Evolutionary conservation across 2,329 filamentous ascomycete genomes (phyloP).

Genomic region (Cadophora luteo-olivacea): DNA sequence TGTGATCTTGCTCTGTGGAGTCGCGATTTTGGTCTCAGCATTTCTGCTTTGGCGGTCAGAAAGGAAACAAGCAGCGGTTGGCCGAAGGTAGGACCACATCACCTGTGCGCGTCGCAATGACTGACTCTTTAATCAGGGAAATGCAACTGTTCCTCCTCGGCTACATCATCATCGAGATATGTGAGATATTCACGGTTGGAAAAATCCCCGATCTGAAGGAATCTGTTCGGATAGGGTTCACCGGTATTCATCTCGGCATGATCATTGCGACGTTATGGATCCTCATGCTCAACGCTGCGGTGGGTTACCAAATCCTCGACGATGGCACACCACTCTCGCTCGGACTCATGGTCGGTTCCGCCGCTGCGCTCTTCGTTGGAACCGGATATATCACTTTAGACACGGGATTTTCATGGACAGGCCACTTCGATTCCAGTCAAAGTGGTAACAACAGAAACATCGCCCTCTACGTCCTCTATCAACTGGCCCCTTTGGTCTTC

Average conservation of each 20-base stretch:
- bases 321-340: conserved; percentile 89
- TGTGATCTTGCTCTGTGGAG: conserved; percentile 82
- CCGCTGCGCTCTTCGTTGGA: conserved; percentile 77
- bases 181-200: conserved; percentile 95
- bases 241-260: conserved; percentile 86
- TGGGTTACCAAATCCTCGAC: conserved; percentile 92
- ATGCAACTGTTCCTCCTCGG: conserved; percentile 93
- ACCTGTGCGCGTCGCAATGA: conserved; percentile 12
- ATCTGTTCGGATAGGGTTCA: conserved; percentile 80
- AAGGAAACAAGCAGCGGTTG: conserved; percentile 90
- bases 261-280: conserved; percentile 91
- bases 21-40: conserved; percentile 73
- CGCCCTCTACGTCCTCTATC: conserved; percentile 92
- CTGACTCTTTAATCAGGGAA: conserved; percentile 65
- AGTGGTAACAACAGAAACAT: conserved; percentile 74
- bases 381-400: conserved; percentile 96
- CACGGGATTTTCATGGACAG: conserved; percentile 86
- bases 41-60: conserved; percentile 83
- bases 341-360: conserved; percentile 75
- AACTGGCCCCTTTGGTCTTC: conserved; percentile 87
- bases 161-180: conserved; percentile 88
- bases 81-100: conserved; percentile 70
- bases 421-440: conserved; percentile 70
- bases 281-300: conserved; percentile 86
- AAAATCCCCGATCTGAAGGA: conserved; percentile 75